Conservation (phyloP, 1,284 basidiomycete species). For the Puccinia polysora region DNA sequence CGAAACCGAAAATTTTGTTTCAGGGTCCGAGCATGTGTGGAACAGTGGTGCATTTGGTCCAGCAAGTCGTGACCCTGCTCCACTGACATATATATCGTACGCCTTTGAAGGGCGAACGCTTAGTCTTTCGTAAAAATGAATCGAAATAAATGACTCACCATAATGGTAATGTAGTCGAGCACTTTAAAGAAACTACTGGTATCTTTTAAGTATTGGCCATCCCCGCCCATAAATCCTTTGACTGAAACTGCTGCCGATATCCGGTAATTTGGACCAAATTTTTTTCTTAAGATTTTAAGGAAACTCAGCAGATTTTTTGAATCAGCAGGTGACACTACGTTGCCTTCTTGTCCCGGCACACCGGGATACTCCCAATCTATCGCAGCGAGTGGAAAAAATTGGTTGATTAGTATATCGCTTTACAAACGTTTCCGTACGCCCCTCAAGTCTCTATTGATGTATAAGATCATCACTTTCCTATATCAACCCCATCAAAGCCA, state of each 20-base stretch:
- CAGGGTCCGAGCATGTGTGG: slow-evolving; percentile 28
- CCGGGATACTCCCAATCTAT: slow-evolving; percentile 43
- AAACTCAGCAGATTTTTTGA: slow-evolving; percentile 22
- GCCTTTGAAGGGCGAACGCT: slow-evolving; percentile 7
- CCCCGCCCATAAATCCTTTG: slow-evolving; percentile 26
- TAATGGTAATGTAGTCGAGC: slow-evolving; percentile 39
- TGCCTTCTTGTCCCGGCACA: slow-evolving; percentile 16
- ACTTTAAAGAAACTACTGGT: slow-evolving; percentile 21
- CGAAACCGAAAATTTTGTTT: slow-evolving; percentile 16
- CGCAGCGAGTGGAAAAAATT: background rate
- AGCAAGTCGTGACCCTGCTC: slow-evolving; percentile 5
- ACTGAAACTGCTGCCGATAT: slow-evolving; percentile 40
- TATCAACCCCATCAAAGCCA: slow-evolving; percentile 31
- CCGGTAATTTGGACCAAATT: slow-evolving; percentile 5
- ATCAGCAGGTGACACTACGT: slow-evolving; percentile 19
- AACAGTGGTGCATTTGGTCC: slow-evolving; percentile 40
- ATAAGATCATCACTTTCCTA: slow-evolving; percentile 10
- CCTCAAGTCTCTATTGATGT: background rate
- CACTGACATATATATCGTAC: slow-evolving; percentile 35
- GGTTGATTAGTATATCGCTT: background rate
- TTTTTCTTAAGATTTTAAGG: slow-evolving; percentile 21
- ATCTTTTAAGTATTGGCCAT: slow-evolving; percentile 36
- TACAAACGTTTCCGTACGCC: background rate
- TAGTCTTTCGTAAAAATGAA: background rate
- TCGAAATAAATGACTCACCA: slow-evolving; percentile 14